phyloP scores from a whole-genome alignment of 1,284 basidiomycete genomes.

The Puccinia sorghi region DNA sequence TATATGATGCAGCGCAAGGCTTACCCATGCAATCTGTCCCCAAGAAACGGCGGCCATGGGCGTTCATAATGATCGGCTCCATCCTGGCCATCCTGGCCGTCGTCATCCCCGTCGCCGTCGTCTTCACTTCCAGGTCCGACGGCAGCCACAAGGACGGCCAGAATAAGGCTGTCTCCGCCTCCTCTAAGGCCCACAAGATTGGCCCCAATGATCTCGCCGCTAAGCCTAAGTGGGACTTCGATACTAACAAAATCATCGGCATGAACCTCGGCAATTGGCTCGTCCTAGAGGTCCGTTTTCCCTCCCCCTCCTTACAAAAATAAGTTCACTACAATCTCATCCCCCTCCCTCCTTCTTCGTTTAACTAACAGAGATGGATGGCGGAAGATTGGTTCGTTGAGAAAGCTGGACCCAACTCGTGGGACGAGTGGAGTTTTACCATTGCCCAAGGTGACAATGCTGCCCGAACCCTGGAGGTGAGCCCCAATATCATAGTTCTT shows the following conservation, averaged over 20 bases:
- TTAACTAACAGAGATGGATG: slow-evolving; percentile 58
- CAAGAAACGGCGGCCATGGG: slow-evolving; percentile 32
- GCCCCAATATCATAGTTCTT: too few species aligned
- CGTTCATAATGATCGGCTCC: slow-evolving; percentile 23
- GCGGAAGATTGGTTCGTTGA: slow-evolving; percentile 60
- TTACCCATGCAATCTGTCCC: background rate
- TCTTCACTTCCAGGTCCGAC: slow-evolving; percentile 1
- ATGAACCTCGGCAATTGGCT: slow-evolving; percentile 57
- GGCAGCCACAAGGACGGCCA: background rate
- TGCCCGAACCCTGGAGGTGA: background rate
- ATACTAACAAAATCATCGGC: slow-evolving; percentile 56
- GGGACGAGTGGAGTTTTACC: slow-evolving; percentile 59
- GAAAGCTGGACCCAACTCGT: slow-evolving; percentile 56
- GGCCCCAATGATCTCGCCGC: slow-evolving; percentile 51
- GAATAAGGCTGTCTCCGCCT: background rate
- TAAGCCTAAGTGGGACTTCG: slow-evolving; percentile 56
- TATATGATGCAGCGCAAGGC: slow-evolving; percentile 20
- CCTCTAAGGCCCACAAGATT: slow-evolving; percentile 39
- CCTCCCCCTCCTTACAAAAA: too few species aligned
- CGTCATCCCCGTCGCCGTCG: slow-evolving; percentile 31
- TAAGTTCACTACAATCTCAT: too few species aligned
- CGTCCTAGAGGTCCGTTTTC: slow-evolving; percentile 52
- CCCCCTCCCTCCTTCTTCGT: background rate
- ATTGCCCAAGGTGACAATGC: slow-evolving; percentile 55
- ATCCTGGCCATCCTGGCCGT: slow-evolving; percentile 33